Conservation (phyloP, 176 grass and related monocot genomes). For the Cenchrus fungigraminus region DNA sequence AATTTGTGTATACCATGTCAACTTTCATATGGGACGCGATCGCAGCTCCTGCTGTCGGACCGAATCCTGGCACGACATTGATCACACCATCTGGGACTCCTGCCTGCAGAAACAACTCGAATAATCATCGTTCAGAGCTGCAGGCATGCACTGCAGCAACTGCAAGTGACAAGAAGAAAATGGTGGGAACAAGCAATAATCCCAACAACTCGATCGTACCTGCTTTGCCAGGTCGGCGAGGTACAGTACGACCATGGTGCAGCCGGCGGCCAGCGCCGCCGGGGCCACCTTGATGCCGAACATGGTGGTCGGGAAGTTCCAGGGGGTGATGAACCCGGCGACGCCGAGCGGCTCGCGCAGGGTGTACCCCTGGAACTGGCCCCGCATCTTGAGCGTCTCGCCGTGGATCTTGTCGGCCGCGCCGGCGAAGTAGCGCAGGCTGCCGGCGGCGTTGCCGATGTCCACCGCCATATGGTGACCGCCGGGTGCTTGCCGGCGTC, state of each 20-base stretch:
- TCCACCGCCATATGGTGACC: conserved; percentile 44
- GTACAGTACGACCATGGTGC: conserved; percentile 57
- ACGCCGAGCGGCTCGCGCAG: conserved; percentile 58
- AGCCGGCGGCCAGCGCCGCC: conserved; percentile 71
- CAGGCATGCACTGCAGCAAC: no score
- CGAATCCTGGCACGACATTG: conserved; percentile 15
- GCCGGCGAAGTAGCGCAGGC: conserved; percentile 74
- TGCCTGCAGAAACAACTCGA: not conserved
- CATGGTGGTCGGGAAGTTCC: conserved; percentile 47
- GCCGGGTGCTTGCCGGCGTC: conserved; percentile 66
- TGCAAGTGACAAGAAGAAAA: not conserved
- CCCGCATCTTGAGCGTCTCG: conserved; percentile 70
- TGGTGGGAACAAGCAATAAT: no score
- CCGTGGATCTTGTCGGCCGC: conserved; percentile 91
- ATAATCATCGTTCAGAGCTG: not conserved
- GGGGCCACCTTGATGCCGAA: conserved; percentile 46
- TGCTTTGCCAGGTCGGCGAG: conserved; percentile 15
- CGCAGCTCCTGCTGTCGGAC: not conserved
- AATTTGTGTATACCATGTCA: not conserved
- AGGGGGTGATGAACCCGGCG: conserved; percentile 57
- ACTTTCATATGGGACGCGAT: conserved; percentile 12
- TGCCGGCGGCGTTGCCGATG: not conserved
- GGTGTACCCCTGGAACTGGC: conserved; percentile 44
- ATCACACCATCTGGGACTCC: not conserved
- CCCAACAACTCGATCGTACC: no score